A percentile compares a stretch with the other conserved stretches of the same genome.
Evolutionary conservation across 495 filamentous ascomycete genomes (phyloP).

Genomic region (Astrocystis sublimbata): DNA sequence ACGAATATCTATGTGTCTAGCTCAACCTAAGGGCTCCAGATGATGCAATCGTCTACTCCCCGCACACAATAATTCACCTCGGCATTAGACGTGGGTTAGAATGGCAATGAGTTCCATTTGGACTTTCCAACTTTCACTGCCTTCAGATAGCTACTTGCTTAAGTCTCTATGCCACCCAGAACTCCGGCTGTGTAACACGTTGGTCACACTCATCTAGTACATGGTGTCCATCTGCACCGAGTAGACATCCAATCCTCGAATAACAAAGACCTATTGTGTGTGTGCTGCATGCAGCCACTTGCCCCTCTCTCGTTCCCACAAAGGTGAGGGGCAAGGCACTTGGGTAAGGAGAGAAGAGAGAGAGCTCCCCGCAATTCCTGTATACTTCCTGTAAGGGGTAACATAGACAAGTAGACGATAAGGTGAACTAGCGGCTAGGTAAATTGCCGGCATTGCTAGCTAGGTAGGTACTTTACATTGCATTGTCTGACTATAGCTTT

Average conservation of each 20-base stretch:
- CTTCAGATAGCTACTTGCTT: too few species aligned
- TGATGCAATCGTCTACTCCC: constrained; percentile 6
- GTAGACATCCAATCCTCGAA: not conserved
- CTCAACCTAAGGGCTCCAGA: not conserved
- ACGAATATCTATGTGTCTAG: not conserved
- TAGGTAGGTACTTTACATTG: too few species aligned
- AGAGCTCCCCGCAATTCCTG: not conserved
- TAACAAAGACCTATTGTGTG: not conserved
- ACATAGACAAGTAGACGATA: too few species aligned
- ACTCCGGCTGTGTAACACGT: not conserved
- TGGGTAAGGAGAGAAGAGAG: not conserved
- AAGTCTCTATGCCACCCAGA: too few species aligned
- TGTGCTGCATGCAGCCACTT: not conserved
- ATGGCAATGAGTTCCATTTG: not conserved
- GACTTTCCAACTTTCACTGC: too few species aligned
- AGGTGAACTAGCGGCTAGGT: too few species aligned
- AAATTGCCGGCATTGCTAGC: too few species aligned
- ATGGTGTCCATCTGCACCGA: too few species aligned
- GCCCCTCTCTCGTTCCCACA: not conserved
- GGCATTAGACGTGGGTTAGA: not conserved
- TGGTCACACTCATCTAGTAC: too few species aligned
- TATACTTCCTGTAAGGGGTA: not conserved
- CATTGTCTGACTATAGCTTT: too few species aligned
- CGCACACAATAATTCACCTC: not conserved
- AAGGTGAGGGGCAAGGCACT: not conserved